Evolutionary conservation across 108 stramenopile species (phyloP).

Genomic region (Nitzschia inconspicua): DNA sequence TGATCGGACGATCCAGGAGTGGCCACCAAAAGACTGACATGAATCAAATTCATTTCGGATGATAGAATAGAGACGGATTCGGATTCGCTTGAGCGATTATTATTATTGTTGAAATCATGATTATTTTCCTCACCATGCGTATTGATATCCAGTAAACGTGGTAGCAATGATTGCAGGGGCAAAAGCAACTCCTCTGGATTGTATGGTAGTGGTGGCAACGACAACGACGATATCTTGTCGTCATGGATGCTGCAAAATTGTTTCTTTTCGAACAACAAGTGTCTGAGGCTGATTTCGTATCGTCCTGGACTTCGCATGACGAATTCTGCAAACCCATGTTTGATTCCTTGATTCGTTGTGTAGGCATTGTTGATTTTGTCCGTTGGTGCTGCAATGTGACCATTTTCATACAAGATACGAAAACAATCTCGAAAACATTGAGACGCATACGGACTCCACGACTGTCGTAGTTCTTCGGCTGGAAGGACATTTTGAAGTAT

Average conservation of each 20-base stretch:
- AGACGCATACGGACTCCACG: slow-evolving; percentile 14
- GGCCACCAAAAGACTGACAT: slow-evolving; percentile 31
- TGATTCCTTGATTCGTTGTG: slow-evolving; percentile 35
- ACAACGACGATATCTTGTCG: background rate
- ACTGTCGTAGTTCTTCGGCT: slow-evolving; percentile 8
- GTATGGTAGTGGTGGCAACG: too few relatives aligned
- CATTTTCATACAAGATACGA: slow-evolving; percentile 7
- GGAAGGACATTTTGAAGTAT: slow-evolving; percentile 1
- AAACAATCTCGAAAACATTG: slow-evolving; percentile 14
- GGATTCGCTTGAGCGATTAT: too few relatives aligned
- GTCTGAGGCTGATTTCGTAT: slow-evolving; percentile 55
- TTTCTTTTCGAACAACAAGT: background rate
- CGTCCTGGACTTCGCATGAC: slow-evolving; percentile 74
- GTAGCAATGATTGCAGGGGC: background rate
- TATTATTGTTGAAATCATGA: too few relatives aligned
- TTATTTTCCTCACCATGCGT: background rate
- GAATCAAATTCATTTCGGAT: slow-evolving; percentile 7
- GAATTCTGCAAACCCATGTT: slow-evolving; percentile 61
- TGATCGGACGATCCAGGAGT: slow-evolving; percentile 56
- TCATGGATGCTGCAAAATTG: background rate
- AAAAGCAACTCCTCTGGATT: background rate
- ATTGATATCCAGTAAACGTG: background rate
- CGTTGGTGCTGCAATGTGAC: background rate
- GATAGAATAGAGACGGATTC: too few relatives aligned
- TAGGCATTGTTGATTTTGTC: slow-evolving; percentile 4